Base-by-base conservation (phyloP, 257 asterid species). In the Orobanche coerulescens region DNA sequence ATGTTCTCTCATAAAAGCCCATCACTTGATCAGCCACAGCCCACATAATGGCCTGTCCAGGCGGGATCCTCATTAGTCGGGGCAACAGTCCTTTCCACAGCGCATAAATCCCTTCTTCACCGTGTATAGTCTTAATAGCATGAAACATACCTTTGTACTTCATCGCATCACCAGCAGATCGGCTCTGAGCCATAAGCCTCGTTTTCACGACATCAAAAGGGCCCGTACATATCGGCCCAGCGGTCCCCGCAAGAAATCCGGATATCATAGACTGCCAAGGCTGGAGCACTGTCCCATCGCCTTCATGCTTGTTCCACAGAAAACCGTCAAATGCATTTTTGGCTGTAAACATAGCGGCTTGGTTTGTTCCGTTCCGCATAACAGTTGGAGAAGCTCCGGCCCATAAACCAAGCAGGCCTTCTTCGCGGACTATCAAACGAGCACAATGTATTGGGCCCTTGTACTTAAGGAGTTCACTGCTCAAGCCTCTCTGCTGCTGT, bases 191-290 rank as follows among this genome's bases (percentile, higher is more conserved):
- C 98, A 92, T 92, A 19, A 92, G 86, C 79, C 98, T 84, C 3
- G 98, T 92, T 78, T 92, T 92, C 53, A 92, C 98, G 4, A 92
- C 98, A 60, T 92, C 98, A 58, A 92, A 92, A n/a, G 98, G 98
- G 28, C 97, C 98, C 0, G 98, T 88, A 60, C 98, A 92, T 0
- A 89, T 24, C 0, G 98, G 98, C 20, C 98, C 98, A 10, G 89
- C 95, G 6, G 94, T 84, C 56, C 98, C 98, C 0, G 98, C 98
- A 24, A 92, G 86, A 62, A 92, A 92, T 6, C 98, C 98, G 0
- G 98, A 88, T 56, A 86, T 75, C 98, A 92, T 88, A 51, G 98
- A 92, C 66, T 92, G 96, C 93, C 94, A 88, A 1, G 94, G 98
- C 19, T 56, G 84, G 62, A 92, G 94, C 33, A 76, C 81, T 71